Evolutionary conservation across 805 yeast genomes (phyloP).

Genomic region (Tetrapisispora taiwanensis): DNA sequence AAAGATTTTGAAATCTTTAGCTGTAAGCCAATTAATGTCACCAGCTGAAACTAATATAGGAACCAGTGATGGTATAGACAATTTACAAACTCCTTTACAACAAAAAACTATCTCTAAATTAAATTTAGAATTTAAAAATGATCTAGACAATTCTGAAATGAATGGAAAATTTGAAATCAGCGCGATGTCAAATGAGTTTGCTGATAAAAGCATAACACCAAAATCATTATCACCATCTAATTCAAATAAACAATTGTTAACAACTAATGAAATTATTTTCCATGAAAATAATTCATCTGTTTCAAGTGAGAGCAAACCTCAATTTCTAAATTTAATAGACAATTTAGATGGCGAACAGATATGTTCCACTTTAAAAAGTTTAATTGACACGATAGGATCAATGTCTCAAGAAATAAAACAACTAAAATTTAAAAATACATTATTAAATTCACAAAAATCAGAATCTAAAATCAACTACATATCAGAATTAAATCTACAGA

Average conservation of each 20-base stretch:
- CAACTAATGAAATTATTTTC: not conserved
- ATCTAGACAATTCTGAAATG: not conserved
- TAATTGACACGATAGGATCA: constrained; percentile 9
- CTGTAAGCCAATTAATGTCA: not conserved
- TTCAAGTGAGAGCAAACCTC: not conserved
- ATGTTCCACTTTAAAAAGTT: not conserved
- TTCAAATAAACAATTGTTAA: not conserved
- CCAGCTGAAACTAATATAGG: not conserved
- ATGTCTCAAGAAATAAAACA: constrained; percentile 25
- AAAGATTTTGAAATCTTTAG: not conserved
- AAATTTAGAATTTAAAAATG: not conserved
- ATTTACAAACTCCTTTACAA: not conserved
- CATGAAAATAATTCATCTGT: not conserved
- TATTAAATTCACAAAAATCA: constrained; percentile 27
- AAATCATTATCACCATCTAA: not conserved
- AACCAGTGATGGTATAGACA: not conserved
- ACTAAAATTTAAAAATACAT: constrained; percentile 30
- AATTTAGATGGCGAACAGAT: not conserved
- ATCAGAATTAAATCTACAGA: constrained; percentile 22
- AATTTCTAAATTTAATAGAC: not conserved
- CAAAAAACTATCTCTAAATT: not conserved
- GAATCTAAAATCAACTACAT: constrained; percentile 19
- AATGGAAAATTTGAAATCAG: not conserved
- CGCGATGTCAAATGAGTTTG: not conserved
- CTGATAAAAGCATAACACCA: not conserved